phyloP scores from a whole-genome alignment of 1,284 basidiomycete genomes.

The Schizopora paradoxa region DNA sequence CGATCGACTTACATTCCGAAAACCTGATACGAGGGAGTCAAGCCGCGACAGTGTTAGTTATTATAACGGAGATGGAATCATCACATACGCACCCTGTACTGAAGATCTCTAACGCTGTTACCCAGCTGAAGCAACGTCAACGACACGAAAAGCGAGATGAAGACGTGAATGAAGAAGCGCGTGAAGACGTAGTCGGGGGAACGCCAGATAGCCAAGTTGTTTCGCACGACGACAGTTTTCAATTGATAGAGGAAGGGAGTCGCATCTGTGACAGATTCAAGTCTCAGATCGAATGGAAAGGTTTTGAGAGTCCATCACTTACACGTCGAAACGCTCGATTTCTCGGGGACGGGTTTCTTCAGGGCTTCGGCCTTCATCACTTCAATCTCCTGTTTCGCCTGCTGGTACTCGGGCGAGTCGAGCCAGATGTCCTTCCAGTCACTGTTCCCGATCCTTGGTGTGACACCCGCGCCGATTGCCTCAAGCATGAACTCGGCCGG shows the following conservation, averaged over 20 bases:
- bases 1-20: conserved; percentile 59
- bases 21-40: conserved; percentile 30
- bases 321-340: conserved; percentile 27
- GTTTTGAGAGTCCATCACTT: conserved; percentile 13
- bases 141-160: conserved; percentile 77
- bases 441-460: conserved; percentile 46
- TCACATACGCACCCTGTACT: conserved; percentile 54
- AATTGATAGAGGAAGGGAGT: conserved; percentile 80
- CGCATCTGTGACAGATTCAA: conserved; percentile 44
- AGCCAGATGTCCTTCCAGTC: conserved; percentile 66
- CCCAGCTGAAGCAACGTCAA: conserved; percentile 81
- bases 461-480: conserved; percentile 35
- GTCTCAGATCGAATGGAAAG: conserved; percentile 1
- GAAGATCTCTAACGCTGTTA: conserved; percentile 62
- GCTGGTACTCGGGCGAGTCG: conserved; percentile 39
- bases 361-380: conserved; percentile 31
- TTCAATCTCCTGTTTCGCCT: conserved; percentile 31
- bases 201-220: conserved; percentile 76
- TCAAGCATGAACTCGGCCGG: conserved; percentile 61
- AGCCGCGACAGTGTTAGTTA: too few relatives aligned
- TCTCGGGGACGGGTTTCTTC: conserved; percentile 19
- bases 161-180: conserved; percentile 71
- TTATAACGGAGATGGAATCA: background rate
- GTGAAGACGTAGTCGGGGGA: conserved; percentile 81
- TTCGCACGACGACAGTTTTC: conserved; percentile 66